Base-by-base conservation (phyloP, 192 early-diverging fungal genomes). In the Geosiphon pyriformis region DNA sequence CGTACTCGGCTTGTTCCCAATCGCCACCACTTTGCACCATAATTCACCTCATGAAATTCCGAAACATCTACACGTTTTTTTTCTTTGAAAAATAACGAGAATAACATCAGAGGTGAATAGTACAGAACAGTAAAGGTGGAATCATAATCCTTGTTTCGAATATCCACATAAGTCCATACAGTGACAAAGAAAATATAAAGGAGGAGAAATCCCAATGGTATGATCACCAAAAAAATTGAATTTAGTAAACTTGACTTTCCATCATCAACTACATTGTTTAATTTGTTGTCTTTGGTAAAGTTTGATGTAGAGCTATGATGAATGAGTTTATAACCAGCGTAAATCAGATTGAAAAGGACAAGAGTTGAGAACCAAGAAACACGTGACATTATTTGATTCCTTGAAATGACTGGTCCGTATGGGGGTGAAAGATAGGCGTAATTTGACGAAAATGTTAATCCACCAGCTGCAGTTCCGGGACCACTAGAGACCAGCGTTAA, bases 41-140 rank as follows among this genome's bases (percentile, higher is more conserved):
- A 67, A 47, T 67, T 67, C 26, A 67, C 65, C 30, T 67, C 65
- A 29, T 67, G 65, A 67, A 67, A 67, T 47, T 56, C 48, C 11
- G 65, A 67, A 20, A 30, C 65, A 42, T 67, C 65, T 8, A 67
- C 65, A 4, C 65, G 32, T 54, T 67, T 67, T 46, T 67, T 67
- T 29, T 67, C 65, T 17, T 30, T 50, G n/a, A 56, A 67, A 67
- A 67, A 67, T 46, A 67, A 30, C 30, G 65, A 67, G 35, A 67
- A 55, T 18, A 67, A 18, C 65, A 67, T 67, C 18, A 67, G 20
- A n/a, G 65, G 65, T 0, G 65, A 67, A 56, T 67, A 67, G 46
- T 67, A 67, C 12, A 56, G 17, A 37, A 57, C 29, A 4, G 65
- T 67, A 26, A 67, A 67, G n/a, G 53, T 12, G 35, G 65, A n/a